Conservation (phyloP, 768 basidiomycete species). For the Phaeolepiota aurea region DNA sequence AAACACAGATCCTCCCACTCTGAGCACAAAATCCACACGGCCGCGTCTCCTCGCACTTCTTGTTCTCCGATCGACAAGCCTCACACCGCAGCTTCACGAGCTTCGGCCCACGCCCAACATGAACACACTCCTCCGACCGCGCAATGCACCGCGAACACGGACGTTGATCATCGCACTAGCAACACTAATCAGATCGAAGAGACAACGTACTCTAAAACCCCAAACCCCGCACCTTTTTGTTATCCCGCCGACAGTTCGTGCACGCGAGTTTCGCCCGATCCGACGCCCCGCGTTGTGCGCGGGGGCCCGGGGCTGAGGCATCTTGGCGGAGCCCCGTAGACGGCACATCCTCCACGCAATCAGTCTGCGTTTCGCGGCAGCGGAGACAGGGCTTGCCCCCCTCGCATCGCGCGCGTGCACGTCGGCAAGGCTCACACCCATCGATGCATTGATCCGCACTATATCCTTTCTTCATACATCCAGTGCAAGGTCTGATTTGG, state of each 20-base stretch:
- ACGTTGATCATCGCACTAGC: conserved; percentile 54
- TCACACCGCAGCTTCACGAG: conserved; percentile 54
- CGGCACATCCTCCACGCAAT: conserved; percentile 38
- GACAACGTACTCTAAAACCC: conserved; percentile 3
- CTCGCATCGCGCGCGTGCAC: conserved; percentile 49
- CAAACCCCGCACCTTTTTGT: conserved; percentile 44
- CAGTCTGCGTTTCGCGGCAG: conserved; percentile 41
- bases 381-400: conserved; percentile 40
- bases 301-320: conserved; percentile 15
- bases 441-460: conserved; percentile 45
- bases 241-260: conserved; percentile 51
- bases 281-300: conserved; percentile 17
- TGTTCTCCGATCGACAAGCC: conserved; percentile 45
- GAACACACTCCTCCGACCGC: conserved; percentile 46
- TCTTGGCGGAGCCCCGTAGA: conserved; percentile 14
- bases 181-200: conserved; percentile 3
- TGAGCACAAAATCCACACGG: conserved; percentile 48
- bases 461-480: conserved; percentile 49
- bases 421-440: conserved; percentile 54
- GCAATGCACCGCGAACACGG: conserved; percentile 54
- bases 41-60: conserved; percentile 49
- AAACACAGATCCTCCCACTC: conserved; percentile 37
- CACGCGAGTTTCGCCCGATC: conserved; percentile 56
- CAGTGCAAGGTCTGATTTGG: conserved; percentile 55
- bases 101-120: conserved; percentile 48